Evolutionary conservation across 2,329 filamentous ascomycete species (phyloP).

Genomic region (Clonostachys byssicola): DNA sequence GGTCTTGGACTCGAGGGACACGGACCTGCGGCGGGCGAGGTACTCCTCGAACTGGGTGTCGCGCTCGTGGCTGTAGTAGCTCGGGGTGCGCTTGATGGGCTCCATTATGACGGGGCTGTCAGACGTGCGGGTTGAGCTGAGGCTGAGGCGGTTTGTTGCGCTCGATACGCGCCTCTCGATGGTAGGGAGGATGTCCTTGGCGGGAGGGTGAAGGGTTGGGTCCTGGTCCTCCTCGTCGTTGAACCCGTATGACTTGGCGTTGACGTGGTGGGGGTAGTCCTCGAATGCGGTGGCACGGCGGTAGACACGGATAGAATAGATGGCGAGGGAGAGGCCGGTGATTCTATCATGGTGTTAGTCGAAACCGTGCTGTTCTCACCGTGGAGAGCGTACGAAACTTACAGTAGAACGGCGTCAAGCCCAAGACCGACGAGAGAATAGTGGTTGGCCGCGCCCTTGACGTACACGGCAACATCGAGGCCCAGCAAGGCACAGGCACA

Average conservation of each 20-base stretch:
- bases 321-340: conserved; percentile 33
- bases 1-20: conserved; percentile 18
- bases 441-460: conserved; percentile 33
- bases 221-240: conserved; percentile 18
- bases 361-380: conserved; percentile 1
- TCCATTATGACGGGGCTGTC: conserved; percentile 4
- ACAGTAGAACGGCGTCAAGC: conserved; percentile 45
- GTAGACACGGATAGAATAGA: conserved; percentile 43
- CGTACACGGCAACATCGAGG: conserved; percentile 48
- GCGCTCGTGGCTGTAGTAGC: conserved; percentile 36
- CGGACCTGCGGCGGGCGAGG: conserved; percentile 22
- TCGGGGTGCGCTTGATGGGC: background rate
- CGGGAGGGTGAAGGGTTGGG: conserved; percentile 12
- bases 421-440: conserved; percentile 45
- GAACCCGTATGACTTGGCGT: conserved; percentile 45
- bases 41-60: conserved; percentile 44
- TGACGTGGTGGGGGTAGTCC: conserved; percentile 43
- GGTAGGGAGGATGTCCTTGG: conserved; percentile 12
- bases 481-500: conserved; percentile 40
- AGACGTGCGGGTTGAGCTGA: conserved; percentile 11
- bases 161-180: conserved; percentile 17
- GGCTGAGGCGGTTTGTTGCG: conserved; percentile 19
- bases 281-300: conserved; percentile 43
- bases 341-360: conserved; percentile 20
- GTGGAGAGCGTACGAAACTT: conserved; percentile 14